Evolutionary conservation across 176 grass and related monocot species (phyloP), one percentile per base, ranked within the genome.

Genomic region (Guadua angustifolia): DNA sequence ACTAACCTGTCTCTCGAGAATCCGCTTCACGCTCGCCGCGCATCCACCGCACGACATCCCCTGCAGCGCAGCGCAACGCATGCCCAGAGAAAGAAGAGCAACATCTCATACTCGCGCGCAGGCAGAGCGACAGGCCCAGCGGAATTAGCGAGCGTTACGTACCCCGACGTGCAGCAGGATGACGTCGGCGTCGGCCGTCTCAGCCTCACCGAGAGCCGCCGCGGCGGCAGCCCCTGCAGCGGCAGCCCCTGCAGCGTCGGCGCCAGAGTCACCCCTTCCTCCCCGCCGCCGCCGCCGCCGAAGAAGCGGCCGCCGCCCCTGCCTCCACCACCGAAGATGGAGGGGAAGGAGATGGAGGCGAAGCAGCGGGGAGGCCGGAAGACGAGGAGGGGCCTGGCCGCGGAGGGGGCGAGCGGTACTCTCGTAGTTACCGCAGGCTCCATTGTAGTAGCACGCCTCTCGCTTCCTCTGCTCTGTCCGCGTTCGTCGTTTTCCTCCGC

Each of bases 1-100:
- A 29, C 29, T 6, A 47, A 93, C 95, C 83, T 88, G 93, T 61
- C 82, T 88, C 84, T 98, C 91, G 61, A 98, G 88, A 26, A 98
- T 95, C 36, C 69, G 81, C 50, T 95, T 98, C 79, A 98, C 91
- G 35, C 81, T 93, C 5, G 35, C 87, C 14, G 93, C 91, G 50
- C 95, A 98, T 73, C 95, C 95, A 52, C 87, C 91, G 26, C 95
- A 95, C 12, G 85, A 77, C 95, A 95, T 95, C 10, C 95, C 95
- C 93, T 98, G 80, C 53, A 75, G 71, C 1, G 21, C 51, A 29
- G 29, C 29, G 29, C 29, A 29, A 29, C 29, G 29, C 29, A 29
- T 29, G 29, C 29, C 29, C 29, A 29, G 29, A 29, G 29, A 12
- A 14, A 39, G 22, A 18, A 44, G 19, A 0, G 16, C 26, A 70